Base-by-base conservation (phyloP, 2,329 filamentous ascomycete species). In the Neurospora crassa region DNA sequence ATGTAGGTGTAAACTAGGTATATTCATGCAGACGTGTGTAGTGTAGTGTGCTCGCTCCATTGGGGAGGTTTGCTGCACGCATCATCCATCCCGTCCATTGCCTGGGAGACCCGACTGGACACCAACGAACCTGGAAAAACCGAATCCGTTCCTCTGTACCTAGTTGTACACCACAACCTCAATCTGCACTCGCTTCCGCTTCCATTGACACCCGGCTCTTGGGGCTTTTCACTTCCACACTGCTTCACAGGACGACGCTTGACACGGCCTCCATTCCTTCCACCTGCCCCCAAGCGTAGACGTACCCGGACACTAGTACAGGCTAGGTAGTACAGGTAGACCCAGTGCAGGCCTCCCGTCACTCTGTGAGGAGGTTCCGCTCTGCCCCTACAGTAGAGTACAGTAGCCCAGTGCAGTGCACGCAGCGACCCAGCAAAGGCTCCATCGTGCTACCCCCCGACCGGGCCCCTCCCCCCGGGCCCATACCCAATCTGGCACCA, bases 401-500 rank as follows among this genome's bases (percentile, higher is more conserved):
- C 24, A 24, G 24, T 20, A 29, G 20, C 47, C 20, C 47, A 59
- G 47, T 53, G 45, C 45, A 53, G 45, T 20, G 45, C n/a, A 20
- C 45, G 20, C 20, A 53, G 20, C 45, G 47, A 53, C 20, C 47
- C 20, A 53, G 47, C 42, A 68, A 69, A 68, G 45, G 69, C 67
- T 43, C 70, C 40, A 73, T 70, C 70, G 43, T 41, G 70, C 67
- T 69, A 29, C 47, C 70, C 37, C 69, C 71, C 41, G 41, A 67
- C 70, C 68, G 40, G 45, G 63, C 70, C 67, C 67, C 20, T 67
- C 34, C 18, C 67, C 71, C 69, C 68, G 70, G 71, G 71, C 67
- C 71, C 72, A 72, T 71, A 72, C 74, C 74, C 71, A 71, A 74
- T 74, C 69, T 73, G 74, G 73, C 68, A 71, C 71, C 72, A 72